Evolutionary conservation across 768 basidiomycete species (phyloP), one percentile per base, ranked within the genome.

Genomic region (Kwoniella dendrophila): DNA sequence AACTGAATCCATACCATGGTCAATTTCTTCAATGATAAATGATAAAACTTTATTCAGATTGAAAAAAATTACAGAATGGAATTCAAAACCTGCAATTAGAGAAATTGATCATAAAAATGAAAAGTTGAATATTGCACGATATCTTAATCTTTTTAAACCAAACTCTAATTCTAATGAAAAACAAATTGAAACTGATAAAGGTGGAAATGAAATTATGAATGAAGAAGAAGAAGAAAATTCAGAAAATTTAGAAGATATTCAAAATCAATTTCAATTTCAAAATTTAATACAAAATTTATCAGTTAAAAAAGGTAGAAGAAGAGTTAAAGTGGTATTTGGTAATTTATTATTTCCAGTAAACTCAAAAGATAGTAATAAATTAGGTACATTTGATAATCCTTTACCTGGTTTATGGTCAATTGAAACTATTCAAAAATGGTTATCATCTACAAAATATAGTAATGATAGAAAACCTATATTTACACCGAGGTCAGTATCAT

Each of bases 31-130:
- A 10, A 7, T 20, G 4, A 26, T 26, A 7, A 16, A 20, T 4
- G 36, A 30, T 4, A n/a, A 62, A 20, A 32, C 60, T 40, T 24
- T 62, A 20, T 62, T 62, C 53, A 48, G 60, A 24, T 33, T 62
- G 26, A 41, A 33, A 2, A 62, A 62, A 33, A 53, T 62, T 12
- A 49, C 34, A 7, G 44, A 62, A 27, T 62, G 60, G 60, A 50
- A 32, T 20, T 48, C 44, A 8, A 62, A 62, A 38, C 60, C 60
- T 26, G 60, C 53, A 8, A 41, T 43, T 36, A 45, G 54, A 14
- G 60, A 62, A 30, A n/a, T 62, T n/a, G 60, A 62, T 22, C 60
- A 62, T 1, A 47, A 45, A 26, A 34, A 56, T 24, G 60, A 62
- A 27, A 47, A 62, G 20, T 18, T 62, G 24, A 7, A 43, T 34